A percentile compares a stretch with the other conserved stretches of the same genome.
Conservation (phyloP, 345 rosid genomes). For the Gossypium anomalum region DNA sequence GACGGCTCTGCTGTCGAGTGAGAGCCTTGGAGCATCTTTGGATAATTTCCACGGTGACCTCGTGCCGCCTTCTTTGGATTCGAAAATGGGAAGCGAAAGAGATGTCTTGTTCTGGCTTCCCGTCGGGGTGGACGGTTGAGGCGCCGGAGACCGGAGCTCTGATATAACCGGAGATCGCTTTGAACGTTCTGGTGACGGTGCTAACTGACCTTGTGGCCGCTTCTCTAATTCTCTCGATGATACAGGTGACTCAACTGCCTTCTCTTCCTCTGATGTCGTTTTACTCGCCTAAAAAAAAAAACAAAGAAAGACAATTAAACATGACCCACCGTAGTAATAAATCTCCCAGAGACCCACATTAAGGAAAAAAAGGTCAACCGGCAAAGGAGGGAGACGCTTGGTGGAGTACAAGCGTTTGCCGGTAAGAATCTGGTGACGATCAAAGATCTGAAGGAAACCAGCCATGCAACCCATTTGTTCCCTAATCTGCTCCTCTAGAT, state of each 20-base stretch:
- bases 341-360: background rate
- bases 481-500: conserved; percentile 55
- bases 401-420: conserved; percentile 59
- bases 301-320: background rate
- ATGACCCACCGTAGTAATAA: background rate
- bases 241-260: conserved; percentile 29
- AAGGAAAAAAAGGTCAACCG: conserved; percentile 17
- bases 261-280: conserved; percentile 33
- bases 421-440: conserved; percentile 63
- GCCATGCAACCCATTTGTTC: conserved; percentile 95
- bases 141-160: conserved; percentile 38
- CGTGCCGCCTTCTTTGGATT: conserved; percentile 41
- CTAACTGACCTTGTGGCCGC: conserved; percentile 29
- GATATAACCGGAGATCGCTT: conserved; percentile 33
- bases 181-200: conserved; percentile 39
- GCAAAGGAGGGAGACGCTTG: conserved; percentile 53
- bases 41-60: conserved; percentile 73
- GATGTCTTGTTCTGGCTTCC: conserved; percentile 33
- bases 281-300: conserved; percentile 26
- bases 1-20: conserved; percentile 88
- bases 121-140: conserved; percentile 20
- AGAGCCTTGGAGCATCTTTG: conserved; percentile 88
- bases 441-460: conserved; percentile 92
- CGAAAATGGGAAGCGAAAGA: conserved; percentile 47
- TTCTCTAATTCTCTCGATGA: conserved; percentile 32